A percentile compares a stretch with the other conserved stretches of the same genome.
Conservation (phyloP, 495 filamentous ascomycete genomes). For the Pyrenula massariospora region DNA sequence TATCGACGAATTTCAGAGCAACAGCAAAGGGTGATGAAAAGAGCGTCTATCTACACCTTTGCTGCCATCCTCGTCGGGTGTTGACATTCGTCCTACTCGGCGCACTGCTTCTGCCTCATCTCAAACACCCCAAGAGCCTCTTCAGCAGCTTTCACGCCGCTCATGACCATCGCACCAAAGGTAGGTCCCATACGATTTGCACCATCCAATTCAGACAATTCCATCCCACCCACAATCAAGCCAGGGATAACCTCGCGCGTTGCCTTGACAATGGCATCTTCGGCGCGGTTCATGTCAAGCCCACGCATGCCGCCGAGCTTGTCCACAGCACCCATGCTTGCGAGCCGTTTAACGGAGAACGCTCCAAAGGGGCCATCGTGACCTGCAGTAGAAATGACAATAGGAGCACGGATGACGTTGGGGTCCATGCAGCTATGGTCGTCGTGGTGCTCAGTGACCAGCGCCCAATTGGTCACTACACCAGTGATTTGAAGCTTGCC, state of each 20-base stretch:
- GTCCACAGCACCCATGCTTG: slow-evolving; percentile 68
- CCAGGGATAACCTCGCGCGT: slow-evolving; percentile 79
- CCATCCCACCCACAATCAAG: slow-evolving; percentile 87
- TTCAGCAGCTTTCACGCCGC: slow-evolving; percentile 80
- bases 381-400: slow-evolving; percentile 78
- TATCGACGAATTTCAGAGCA: no score
- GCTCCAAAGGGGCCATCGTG: slow-evolving; percentile 88
- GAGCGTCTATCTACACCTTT: no score
- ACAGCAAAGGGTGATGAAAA: no score
- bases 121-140: slow-evolving; percentile 70
- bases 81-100: slow-evolving; percentile 23
- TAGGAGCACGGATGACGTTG: slow-evolving; percentile 84
- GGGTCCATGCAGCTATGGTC: slow-evolving; percentile 93
- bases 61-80: no score
- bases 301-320: slow-evolving; percentile 85
- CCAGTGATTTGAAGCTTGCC: slow-evolving; percentile 61
- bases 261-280: slow-evolving; percentile 83
- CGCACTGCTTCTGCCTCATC: slow-evolving; percentile 53
- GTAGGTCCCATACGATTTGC: slow-evolving; percentile 77
- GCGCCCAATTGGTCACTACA: slow-evolving; percentile 89
- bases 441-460: slow-evolving; percentile 82
- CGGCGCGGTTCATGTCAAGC: slow-evolving; percentile 78
- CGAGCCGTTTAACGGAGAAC: slow-evolving; percentile 75
- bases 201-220: slow-evolving; percentile 80
- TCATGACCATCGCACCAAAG: slow-evolving; percentile 74